phyloP scores from a whole-genome alignment of 306 rosid species.

The Hippophae rhamnoides region DNA sequence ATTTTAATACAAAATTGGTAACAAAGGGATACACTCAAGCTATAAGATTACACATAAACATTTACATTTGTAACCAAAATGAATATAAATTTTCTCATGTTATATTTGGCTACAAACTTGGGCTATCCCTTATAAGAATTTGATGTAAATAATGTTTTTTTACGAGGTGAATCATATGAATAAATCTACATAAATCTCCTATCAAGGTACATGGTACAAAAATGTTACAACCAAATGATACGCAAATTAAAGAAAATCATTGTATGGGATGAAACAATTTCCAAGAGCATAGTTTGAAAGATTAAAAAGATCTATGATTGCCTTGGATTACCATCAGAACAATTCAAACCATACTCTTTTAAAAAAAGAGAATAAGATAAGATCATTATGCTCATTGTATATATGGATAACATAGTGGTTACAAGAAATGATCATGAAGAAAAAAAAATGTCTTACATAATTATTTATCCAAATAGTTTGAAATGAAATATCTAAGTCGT shows the following conservation, averaged over 20 bases:
- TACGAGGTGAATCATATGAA: neutral
- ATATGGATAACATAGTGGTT: neutral
- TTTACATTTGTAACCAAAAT: neutral
- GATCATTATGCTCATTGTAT: neutral
- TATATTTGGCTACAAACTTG: fast-evolving
- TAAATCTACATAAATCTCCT: neutral
- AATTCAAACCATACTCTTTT: too few relatives aligned
- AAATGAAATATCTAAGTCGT: neutral
- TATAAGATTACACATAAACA: neutral
- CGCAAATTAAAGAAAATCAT: neutral
- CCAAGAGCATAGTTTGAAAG: neutral
- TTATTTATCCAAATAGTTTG: neutral
- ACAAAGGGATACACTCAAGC: neutral
- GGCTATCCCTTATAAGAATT: neutral
- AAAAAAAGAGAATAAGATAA: neutral
- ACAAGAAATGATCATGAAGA: neutral
- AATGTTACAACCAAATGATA: neutral
- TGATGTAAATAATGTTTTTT: neutral
- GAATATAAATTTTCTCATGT: neutral
- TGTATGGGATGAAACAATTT: neutral
- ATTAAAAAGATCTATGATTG: neutral
- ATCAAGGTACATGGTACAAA: neutral
- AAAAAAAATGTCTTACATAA: neutral
- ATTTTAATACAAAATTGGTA: neutral
- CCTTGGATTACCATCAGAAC: neutral